Evolutionary conservation across 2,329 filamentous ascomycete genomes (phyloP), one percentile per base, ranked within the genome.

Genomic region (Paecilomyces variotii): DNA sequence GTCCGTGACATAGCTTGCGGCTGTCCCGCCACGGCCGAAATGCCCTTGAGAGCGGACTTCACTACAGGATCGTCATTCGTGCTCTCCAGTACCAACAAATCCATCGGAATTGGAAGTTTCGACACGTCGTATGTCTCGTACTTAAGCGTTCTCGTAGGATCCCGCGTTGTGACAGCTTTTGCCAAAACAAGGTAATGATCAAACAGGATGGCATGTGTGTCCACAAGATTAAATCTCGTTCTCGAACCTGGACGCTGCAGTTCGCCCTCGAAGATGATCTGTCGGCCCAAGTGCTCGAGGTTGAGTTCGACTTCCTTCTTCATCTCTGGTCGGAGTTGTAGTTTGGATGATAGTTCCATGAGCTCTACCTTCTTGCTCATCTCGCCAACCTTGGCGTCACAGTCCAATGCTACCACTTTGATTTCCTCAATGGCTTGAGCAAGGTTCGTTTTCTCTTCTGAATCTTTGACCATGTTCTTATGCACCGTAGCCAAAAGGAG

Each of bases 171-270:
- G 6, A 90, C 82, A 4, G 80, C 81, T 78, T 99, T 99, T 45
- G 94, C 89, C 52, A 99, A 78, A 34, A 99, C 92, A 39, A 99
- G 82, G 72, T 97, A 99, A 74, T 99, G 92, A 68, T 99, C 95
- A 69, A 99, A 97, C 0, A 99, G 82, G 53, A 99, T 83, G 2
- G 90, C 91, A 71, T 97, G 91, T 0, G 90, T 95, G 68, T 99
- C 94, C 6, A 97, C 86, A 88, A 93, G 96, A 62, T 87, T 88
- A 70, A 97, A 94, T 58, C 91, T 87, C 51, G 87, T 90, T 71
- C 90, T 95, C 52, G 87, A 88, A 57, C 93, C 91, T 78, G 91
- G 88, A 62, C 94, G 83, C 71, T 95, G 91, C 59, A 99, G 78
- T 66, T 97, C 92, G 59, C 94, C 94, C 66, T 92, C 86, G 73